A percentile compares a stretch with the other conserved stretches of the same genome.
Conservation (phyloP, 2,329 filamentous ascomycete genomes). For the Paracorniculantispora psalliotae region DNA sequence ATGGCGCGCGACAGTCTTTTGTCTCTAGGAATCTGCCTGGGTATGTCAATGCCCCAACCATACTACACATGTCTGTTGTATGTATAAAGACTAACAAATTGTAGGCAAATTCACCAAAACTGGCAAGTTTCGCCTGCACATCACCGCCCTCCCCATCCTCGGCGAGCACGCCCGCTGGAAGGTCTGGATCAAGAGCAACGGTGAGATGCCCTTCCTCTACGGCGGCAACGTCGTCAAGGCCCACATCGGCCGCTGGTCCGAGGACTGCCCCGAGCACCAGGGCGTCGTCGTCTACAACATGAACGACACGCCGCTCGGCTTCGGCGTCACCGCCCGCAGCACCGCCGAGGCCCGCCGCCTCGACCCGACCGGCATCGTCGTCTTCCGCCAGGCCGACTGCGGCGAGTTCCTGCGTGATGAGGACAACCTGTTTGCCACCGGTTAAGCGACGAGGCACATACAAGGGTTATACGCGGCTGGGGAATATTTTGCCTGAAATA, state of each 20-base stretch:
- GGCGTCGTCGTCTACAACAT: slow-evolving; percentile 87
- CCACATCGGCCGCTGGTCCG: slow-evolving; percentile 73
- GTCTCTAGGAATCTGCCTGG: slow-evolving; percentile 81
- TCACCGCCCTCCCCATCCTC: slow-evolving; percentile 82
- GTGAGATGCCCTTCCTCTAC: slow-evolving; percentile 96
- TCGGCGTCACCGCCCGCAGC: slow-evolving; percentile 84
- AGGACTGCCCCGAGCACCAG: slow-evolving; percentile 90
- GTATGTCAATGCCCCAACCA: slow-evolving; percentile 28
- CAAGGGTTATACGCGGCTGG: background rate
- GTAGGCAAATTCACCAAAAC: slow-evolving; percentile 92
- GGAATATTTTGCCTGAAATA: background rate
- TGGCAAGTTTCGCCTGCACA: slow-evolving; percentile 90
- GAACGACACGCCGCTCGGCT: slow-evolving; percentile 91
- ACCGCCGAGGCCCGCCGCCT: slow-evolving; percentile 77
- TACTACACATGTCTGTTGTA: too few relatives aligned
- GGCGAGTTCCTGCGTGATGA: slow-evolving; percentile 92
- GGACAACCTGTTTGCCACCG: slow-evolving; percentile 57
- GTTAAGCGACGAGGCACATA: slow-evolving; percentile 24
- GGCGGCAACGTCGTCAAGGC: slow-evolving; percentile 77
- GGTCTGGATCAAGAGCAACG: slow-evolving; percentile 94
- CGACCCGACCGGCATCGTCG: slow-evolving; percentile 84
- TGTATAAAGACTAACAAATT: background rate
- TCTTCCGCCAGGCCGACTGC: slow-evolving; percentile 88
- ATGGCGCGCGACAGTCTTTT: slow-evolving; percentile 77
- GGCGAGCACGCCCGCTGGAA: slow-evolving; percentile 91